phyloP scores from a whole-genome alignment of 23 red algal genomes.

The Gracilaria domingensis region DNA sequence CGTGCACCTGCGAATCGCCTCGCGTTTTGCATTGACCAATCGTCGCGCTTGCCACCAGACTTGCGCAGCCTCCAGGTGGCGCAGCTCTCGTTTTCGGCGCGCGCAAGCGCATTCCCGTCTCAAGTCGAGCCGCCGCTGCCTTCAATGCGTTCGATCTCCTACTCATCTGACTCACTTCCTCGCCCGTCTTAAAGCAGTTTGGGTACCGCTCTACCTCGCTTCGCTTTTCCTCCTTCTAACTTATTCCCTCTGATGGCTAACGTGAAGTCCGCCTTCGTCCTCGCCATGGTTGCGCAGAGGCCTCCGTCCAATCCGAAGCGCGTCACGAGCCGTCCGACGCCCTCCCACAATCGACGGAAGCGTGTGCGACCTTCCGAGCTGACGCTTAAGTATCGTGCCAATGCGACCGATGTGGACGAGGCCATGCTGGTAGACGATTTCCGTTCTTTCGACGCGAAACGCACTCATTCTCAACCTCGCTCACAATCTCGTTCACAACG shows the following conservation, averaged over 20 bases:
- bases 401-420: constrained; percentile 38
- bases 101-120: neutral
- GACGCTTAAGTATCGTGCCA: constrained; percentile 58
- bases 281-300: constrained; percentile 10
- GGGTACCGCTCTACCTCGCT: neutral
- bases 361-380: constrained; percentile 56
- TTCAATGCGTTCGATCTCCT: neutral
- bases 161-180: neutral
- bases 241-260: neutral
- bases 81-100: neutral
- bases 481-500: neutral
- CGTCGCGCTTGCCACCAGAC: neutral
- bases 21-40: constrained; percentile 23
- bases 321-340: neutral
- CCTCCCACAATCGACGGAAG: neutral
- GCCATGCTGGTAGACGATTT: constrained; percentile 13
- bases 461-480: neutral
- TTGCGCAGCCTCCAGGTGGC: neutral
- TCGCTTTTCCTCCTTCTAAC: neutral
- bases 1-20: neutral
- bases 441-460: neutral
- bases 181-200: neutral
- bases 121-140: neutral
- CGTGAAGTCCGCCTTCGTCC: constrained; percentile 39
- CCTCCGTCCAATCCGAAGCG: neutral